Evolutionary conservation across 1,284 basidiomycete genomes (phyloP).

Genomic region (Cutaneotrichosporon spelunceum): DNA sequence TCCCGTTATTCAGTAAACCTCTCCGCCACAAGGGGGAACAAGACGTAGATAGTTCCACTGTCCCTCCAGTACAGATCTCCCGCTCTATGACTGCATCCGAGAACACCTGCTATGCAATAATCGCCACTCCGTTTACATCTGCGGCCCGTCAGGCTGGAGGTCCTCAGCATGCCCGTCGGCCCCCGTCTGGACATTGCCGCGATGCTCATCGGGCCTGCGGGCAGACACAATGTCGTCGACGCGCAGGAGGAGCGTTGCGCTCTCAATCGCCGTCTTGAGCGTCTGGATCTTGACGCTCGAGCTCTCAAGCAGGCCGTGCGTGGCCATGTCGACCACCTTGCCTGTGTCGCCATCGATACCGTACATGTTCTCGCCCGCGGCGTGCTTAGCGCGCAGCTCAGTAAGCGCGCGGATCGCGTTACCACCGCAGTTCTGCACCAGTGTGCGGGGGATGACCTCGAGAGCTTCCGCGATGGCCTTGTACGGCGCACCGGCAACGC

Average conservation of each 20-base stretch:
- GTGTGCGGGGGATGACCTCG: constrained; percentile 93
- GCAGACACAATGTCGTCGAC: constrained; percentile 95
- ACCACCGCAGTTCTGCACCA: constrained; percentile 93
- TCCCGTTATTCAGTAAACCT: too few species aligned
- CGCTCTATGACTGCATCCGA: constrained; percentile 8
- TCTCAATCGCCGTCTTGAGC: constrained; percentile 95
- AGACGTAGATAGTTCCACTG: too few species aligned
- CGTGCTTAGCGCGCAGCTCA: constrained; percentile 85
- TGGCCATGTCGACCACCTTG: constrained; percentile 92
- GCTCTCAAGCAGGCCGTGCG: constrained; percentile 88
- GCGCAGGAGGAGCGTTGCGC: constrained; percentile 82
- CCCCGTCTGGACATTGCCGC: constrained; percentile 49
- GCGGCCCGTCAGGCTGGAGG: constrained; percentile 17
- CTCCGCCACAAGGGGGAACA: too few species aligned
- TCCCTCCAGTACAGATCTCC: neutral
- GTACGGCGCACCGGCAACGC: constrained; percentile 86
- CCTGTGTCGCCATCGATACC: constrained; percentile 94
- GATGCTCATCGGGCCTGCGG: constrained; percentile 52
- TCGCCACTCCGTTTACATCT: constrained; percentile 9
- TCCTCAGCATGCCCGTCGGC: constrained; percentile 29
- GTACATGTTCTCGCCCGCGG: constrained; percentile 82
- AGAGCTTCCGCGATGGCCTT: constrained; percentile 91
- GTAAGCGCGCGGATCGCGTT: constrained; percentile 92
- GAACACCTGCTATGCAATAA: constrained; percentile 1
- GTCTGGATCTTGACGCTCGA: constrained; percentile 98